These are phyloP conservation scores for Lipomyces starkeyi DNA, from an alignment of 805 yeast genomes.

Conservation along the genomic window DNA sequence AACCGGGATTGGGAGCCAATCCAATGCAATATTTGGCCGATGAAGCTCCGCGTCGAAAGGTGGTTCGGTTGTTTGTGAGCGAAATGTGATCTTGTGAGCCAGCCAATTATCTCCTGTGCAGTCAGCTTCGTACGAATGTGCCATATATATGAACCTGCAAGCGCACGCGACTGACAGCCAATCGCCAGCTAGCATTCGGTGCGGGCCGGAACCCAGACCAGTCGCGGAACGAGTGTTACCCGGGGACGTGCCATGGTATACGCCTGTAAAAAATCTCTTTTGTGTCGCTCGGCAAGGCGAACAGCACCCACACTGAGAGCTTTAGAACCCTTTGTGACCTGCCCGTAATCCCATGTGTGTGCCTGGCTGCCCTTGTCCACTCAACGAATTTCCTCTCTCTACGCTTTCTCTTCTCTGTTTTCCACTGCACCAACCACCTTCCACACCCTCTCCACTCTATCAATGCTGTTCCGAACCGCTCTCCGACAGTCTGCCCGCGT, in stretches of 20 bases:
- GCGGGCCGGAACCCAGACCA: slow-evolving; percentile 10
- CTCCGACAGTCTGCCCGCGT: slow-evolving; percentile 50
- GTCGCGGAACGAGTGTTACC: slow-evolving; percentile 6
- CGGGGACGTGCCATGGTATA: slow-evolving; percentile 9
- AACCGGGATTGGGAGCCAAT: too few species aligned
- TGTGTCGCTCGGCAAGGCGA: slow-evolving; percentile 10
- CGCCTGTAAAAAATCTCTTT: slow-evolving; percentile 19
- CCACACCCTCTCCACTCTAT: slow-evolving; percentile 22
- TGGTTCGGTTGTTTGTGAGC: slow-evolving; percentile 3
- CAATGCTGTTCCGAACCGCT: slow-evolving; percentile 49
- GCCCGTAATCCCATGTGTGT: neutral
- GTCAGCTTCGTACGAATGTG: neutral
- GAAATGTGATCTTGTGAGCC: slow-evolving; percentile 5
- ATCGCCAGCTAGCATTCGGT: slow-evolving; percentile 14
- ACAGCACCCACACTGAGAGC: neutral
- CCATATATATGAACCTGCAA: neutral
- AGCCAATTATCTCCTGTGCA: slow-evolving; percentile 3
- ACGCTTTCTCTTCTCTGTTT: slow-evolving; percentile 19
- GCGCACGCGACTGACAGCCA: neutral
- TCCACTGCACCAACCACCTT: slow-evolving; percentile 22
- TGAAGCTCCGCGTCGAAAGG: neutral
- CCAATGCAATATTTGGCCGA: neutral
- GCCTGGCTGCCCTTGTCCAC: neutral
- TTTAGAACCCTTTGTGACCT: neutral
- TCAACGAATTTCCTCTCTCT: slow-evolving; percentile 1